Evolutionary conservation across 345 rosid species (phyloP).

Genomic region (Aquilaria sinensis): DNA sequence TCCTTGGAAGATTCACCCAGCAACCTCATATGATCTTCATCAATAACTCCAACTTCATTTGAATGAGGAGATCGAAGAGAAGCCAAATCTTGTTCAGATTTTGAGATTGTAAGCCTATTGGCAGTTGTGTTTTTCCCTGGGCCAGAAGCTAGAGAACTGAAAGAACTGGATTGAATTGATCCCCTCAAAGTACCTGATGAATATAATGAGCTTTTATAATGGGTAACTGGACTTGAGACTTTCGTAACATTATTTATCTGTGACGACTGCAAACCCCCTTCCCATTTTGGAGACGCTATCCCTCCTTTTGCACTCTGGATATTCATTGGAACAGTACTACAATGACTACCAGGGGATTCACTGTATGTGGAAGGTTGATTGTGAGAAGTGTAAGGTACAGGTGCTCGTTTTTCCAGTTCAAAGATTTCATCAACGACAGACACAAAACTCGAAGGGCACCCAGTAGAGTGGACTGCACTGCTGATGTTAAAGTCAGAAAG

Average conservation of each 20-base stretch:
- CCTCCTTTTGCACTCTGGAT: conserved; percentile 38
- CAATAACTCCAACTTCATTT: conserved; percentile 34
- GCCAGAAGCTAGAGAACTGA: conserved; percentile 41
- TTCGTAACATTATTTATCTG: conserved; percentile 35
- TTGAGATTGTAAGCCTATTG: conserved; percentile 53
- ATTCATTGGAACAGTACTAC: conserved; percentile 41
- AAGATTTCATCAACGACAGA: conserved; percentile 90
- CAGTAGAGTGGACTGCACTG: conserved; percentile 41
- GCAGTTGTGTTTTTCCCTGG: conserved; percentile 37
- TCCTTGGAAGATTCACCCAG: conserved; percentile 35
- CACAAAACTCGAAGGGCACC: conserved; percentile 59
- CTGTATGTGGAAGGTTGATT: conserved; percentile 36
- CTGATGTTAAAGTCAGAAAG: conserved; percentile 52
- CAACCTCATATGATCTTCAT: conserved; percentile 47
- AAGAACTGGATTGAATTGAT: conserved; percentile 44
- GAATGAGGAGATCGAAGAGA: conserved; percentile 60
- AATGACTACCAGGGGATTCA: conserved; percentile 45
- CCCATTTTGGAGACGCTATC: conserved; percentile 54
- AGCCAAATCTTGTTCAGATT: conserved; percentile 78
- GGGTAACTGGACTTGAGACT: conserved; percentile 23
- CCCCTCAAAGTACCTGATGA: conserved; percentile 45
- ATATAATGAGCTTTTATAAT: conserved; percentile 42
- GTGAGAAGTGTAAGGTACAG: conserved; percentile 43
- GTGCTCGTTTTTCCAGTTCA: conserved; percentile 68
- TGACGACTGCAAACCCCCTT: conserved; percentile 39